phyloP scores from a whole-genome alignment of 768 basidiomycete species.

The Calocybe indica region DNA sequence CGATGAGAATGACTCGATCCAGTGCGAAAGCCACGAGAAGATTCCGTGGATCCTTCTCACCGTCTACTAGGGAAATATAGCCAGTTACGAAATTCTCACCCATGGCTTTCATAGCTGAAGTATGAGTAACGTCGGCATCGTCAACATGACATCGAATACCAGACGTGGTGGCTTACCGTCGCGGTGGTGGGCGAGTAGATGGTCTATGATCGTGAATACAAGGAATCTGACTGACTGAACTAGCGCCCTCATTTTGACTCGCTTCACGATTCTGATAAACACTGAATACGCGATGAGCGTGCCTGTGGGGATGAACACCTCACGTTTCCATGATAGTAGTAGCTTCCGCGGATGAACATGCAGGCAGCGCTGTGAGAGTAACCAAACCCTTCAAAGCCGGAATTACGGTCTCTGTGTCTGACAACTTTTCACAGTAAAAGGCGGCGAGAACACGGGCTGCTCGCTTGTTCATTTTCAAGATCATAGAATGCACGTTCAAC shows the following conservation, averaged over 20 bases:
- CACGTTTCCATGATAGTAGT: slow-evolving; percentile 58
- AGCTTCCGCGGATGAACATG: slow-evolving; percentile 62
- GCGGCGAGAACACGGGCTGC: slow-evolving; percentile 75
- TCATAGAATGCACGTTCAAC: slow-evolving; percentile 1
- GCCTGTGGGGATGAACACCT: neutral
- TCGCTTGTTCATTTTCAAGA: slow-evolving; percentile 6
- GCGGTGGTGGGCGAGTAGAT: slow-evolving; percentile 64
- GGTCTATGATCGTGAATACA: slow-evolving; percentile 79
- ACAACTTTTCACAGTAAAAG: slow-evolving; percentile 85
- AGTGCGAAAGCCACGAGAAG: slow-evolving; percentile 87
- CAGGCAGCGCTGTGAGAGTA: slow-evolving; percentile 55
- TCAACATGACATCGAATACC: neutral
- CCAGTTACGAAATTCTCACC: slow-evolving; percentile 66
- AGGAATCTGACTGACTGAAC: slow-evolving; percentile 77
- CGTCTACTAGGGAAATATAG: slow-evolving; percentile 81
- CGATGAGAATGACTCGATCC: slow-evolving; percentile 76
- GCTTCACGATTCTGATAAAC: slow-evolving; percentile 54
- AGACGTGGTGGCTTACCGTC: slow-evolving; percentile 38
- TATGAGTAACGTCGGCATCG: slow-evolving; percentile 1
- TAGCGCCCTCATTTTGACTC: slow-evolving; percentile 78
- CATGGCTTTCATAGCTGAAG: slow-evolving; percentile 61
- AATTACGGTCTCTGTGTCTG: slow-evolving; percentile 79
- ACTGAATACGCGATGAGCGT: no score
- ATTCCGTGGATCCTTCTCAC: slow-evolving; percentile 97
- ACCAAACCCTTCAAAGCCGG: slow-evolving; percentile 76